A percentile compares a stretch with the other conserved stretches of the same genome.
Conservation (phyloP, 73 alveolate species). For the Tetrahymena elliotti region DNA sequence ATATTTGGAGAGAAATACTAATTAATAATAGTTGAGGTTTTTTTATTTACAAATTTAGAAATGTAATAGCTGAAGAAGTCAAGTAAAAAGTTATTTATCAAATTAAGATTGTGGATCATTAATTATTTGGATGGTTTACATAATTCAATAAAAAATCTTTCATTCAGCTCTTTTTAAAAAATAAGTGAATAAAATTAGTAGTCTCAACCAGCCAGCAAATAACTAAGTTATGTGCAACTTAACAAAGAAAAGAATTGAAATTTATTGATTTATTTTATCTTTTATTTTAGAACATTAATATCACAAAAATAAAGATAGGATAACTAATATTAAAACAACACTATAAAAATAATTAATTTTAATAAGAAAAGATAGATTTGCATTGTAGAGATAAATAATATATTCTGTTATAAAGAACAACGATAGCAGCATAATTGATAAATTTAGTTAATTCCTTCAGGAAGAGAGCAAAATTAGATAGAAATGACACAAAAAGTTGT, state of each 20-base stretch:
- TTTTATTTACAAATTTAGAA: not conserved
- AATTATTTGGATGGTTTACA: not conserved
- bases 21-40: not conserved
- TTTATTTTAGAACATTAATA: not conserved
- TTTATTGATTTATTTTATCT: not conserved
- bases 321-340: too few species aligned
- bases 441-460: not conserved
- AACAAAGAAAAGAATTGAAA: not conserved
- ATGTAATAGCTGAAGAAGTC: not conserved
- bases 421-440: too few species aligned
- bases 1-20: not conserved
- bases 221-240: not conserved
- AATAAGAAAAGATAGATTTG: not conserved
- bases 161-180: not conserved
- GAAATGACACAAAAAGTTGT: not conserved
- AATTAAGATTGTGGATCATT: not conserved
- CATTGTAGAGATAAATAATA: too few species aligned
- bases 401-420: too few species aligned
- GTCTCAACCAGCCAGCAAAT: not conserved
- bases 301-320: not conserved
- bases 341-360: too few species aligned
- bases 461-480: not conserved
- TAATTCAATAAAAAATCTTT: not conserved
- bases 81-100: not conserved
- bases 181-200: not conserved